phyloP scores from a whole-genome alignment of 345 rosid genomes.

The Linum tenue region DNA sequence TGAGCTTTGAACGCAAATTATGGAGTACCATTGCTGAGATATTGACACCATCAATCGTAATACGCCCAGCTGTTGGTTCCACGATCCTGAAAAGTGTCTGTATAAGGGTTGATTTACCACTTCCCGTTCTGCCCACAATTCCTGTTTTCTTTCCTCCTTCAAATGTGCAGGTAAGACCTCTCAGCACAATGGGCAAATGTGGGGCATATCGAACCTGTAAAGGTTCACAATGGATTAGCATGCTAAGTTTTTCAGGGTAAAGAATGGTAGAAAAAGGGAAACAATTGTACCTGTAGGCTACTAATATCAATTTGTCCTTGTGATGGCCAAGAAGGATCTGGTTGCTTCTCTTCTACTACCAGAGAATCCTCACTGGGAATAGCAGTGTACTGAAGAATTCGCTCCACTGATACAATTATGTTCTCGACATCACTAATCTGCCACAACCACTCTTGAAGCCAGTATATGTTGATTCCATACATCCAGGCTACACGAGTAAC shows the following conservation, averaged over 20 bases:
- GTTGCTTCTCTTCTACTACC: conserved; percentile 43
- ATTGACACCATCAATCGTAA: conserved; percentile 54
- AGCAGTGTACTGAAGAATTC: conserved; percentile 63
- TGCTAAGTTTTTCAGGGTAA: background rate
- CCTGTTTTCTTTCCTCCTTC: conserved; percentile 71
- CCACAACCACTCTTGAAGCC: conserved; percentile 60
- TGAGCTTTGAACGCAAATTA: conserved; percentile 64
- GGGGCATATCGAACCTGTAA: conserved; percentile 68
- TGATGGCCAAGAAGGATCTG: conserved; percentile 54
- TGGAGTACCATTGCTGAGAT: conserved; percentile 64
- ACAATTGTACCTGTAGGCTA: conserved; percentile 48
- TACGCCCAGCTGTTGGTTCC: conserved; percentile 60
- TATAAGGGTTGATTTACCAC: conserved; percentile 86
- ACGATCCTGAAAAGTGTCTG: conserved; percentile 77
- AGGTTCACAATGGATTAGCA: background rate
- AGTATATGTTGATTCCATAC: conserved; percentile 69
- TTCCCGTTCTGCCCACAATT: conserved; percentile 86
- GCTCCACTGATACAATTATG: conserved; percentile 78
- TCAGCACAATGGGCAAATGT: conserved; percentile 72
- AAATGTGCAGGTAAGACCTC: conserved; percentile 69
- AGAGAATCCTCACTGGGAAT: conserved; percentile 74
- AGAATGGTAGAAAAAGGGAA: background rate
- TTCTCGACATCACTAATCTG: conserved; percentile 60
- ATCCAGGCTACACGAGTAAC: conserved; percentile 80
- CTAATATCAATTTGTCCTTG: conserved; percentile 45